phyloP scores from a whole-genome alignment of 2,329 filamentous ascomycete species.

The Hypomyces rosellus region DNA sequence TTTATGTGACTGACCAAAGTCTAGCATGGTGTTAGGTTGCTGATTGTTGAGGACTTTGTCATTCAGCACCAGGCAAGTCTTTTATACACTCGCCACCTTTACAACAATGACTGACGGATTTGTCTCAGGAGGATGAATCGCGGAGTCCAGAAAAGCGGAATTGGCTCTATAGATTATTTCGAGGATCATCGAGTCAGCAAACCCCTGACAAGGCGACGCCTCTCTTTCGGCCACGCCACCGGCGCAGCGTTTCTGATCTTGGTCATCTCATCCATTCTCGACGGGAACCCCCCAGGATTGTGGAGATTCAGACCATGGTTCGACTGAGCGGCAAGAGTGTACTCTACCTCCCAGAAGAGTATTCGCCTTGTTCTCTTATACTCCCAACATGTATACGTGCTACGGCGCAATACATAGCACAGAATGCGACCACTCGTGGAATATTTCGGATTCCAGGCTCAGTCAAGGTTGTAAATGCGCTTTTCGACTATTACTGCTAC shows the following conservation, averaged over 20 bases:
- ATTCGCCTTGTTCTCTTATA: constrained; percentile 49
- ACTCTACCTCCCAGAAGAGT: constrained; percentile 53
- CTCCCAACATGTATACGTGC: constrained; percentile 62
- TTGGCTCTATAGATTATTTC: constrained; percentile 34
- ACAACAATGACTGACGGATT: neutral
- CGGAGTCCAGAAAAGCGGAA: constrained; percentile 25
- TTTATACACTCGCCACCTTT: neutral
- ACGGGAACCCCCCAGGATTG: constrained; percentile 41
- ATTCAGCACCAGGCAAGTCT: constrained; percentile 27
- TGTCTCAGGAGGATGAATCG: constrained; percentile 15
- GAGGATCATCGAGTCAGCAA: constrained; percentile 16
- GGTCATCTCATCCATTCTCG: constrained; percentile 39
- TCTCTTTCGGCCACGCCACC: constrained; percentile 27
- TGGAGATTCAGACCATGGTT: constrained; percentile 53
- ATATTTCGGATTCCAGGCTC: constrained; percentile 61
- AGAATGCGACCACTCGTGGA: constrained; percentile 49
- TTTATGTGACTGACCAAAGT: neutral
- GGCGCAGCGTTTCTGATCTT: constrained; percentile 51
- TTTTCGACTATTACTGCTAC: constrained; percentile 59
- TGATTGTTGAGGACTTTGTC: constrained; percentile 32
- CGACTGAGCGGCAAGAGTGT: constrained; percentile 57
- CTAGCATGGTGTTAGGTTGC: constrained; percentile 47
- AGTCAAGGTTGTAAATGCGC: constrained; percentile 44
- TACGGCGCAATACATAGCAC: constrained; percentile 56
- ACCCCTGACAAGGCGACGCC: constrained; percentile 8